These are phyloP conservation scores for Carex sylvatica DNA, from an alignment of 202 grass and related monocot genomes.

Conservation along the genomic window DNA sequence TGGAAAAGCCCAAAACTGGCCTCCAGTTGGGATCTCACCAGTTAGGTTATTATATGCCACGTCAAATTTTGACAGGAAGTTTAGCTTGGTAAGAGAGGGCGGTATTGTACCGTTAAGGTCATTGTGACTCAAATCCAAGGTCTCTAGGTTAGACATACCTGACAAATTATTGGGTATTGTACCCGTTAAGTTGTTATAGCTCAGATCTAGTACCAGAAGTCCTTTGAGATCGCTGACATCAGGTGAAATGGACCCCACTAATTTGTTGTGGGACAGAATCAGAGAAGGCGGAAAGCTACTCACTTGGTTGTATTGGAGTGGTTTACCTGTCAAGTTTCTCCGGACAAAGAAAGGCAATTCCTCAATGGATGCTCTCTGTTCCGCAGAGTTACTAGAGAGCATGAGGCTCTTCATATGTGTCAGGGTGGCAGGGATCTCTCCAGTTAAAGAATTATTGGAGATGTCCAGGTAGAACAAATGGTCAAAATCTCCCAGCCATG, in stretches of 20 bases:
- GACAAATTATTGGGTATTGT: slow-evolving; percentile 62
- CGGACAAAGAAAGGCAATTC: slow-evolving; percentile 66
- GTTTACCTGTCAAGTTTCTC: slow-evolving; percentile 57
- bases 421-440: slow-evolving; percentile 56
- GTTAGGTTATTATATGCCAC: slow-evolving; percentile 65
- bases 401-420: slow-evolving; percentile 60
- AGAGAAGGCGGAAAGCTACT: slow-evolving; percentile 78
- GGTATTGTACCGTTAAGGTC: slow-evolving; percentile 75
- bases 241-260: slow-evolving; percentile 44
- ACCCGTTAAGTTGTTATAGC: slow-evolving; percentile 68
- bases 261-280: slow-evolving; percentile 52
- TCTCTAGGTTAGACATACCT: slow-evolving; percentile 65
- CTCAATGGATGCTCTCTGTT: slow-evolving; percentile 27
- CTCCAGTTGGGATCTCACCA: slow-evolving; percentile 62
- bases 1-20: slow-evolving; percentile 72
- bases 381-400: slow-evolving; percentile 27
- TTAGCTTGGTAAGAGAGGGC: slow-evolving; percentile 51
- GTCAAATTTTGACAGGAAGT: slow-evolving; percentile 79
- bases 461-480: slow-evolving; percentile 83
- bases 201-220: slow-evolving; percentile 59
- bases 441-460: slow-evolving; percentile 77
- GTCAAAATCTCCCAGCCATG: slow-evolving; percentile 52
- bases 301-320: slow-evolving; percentile 78
- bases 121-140: slow-evolving; percentile 67
- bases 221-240: slow-evolving; percentile 54